A percentile compares a stretch with the other conserved stretches of the same genome.
Conservation (phyloP, 768 basidiomycete species). For the Gelatoporia subvermispora region DNA sequence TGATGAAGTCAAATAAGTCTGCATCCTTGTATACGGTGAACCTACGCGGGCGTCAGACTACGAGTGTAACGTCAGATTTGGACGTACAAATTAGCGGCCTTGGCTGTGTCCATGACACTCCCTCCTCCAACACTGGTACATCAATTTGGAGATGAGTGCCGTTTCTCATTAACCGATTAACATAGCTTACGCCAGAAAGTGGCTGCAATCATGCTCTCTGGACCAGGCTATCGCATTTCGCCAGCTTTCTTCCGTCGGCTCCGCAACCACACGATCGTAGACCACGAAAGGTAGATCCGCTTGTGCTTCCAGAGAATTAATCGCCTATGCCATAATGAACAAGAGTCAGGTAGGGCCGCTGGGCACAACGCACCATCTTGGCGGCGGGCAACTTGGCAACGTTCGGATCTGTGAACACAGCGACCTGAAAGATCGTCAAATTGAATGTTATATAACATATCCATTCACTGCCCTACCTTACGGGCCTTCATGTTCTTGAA, state of each 20-base stretch:
- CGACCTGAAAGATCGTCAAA: slow-evolving; percentile 53
- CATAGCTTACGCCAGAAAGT: slow-evolving; percentile 76
- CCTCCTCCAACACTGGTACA: slow-evolving; percentile 79
- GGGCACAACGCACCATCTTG: slow-evolving; percentile 49
- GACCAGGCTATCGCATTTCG: slow-evolving; percentile 86
- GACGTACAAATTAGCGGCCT: slow-evolving; percentile 82
- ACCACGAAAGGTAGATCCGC: slow-evolving; percentile 74
- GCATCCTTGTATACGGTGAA: slow-evolving; percentile 90
- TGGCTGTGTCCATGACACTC: slow-evolving; percentile 93
- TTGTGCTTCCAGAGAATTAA: slow-evolving; percentile 77
- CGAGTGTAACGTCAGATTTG: background rate
- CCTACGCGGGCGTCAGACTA: slow-evolving; percentile 31
- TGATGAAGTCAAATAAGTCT: slow-evolving; percentile 94
- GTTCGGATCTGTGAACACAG: slow-evolving; percentile 88
- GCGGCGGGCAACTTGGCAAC: slow-evolving; percentile 79
- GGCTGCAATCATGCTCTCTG: slow-evolving; percentile 81
- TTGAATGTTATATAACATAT: background rate
- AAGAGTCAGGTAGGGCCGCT: background rate
- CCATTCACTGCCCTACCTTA: slow-evolving; percentile 45
- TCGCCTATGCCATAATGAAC: slow-evolving; percentile 41
- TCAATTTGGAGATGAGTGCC: background rate
- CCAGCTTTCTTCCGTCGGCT: slow-evolving; percentile 92
- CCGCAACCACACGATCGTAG: slow-evolving; percentile 76
- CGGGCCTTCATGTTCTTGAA: slow-evolving; percentile 89
- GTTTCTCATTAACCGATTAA: background rate